Conservation (phyloP, 192 early-diverging fungal species). For the Rhizophagus sp. region DNA sequence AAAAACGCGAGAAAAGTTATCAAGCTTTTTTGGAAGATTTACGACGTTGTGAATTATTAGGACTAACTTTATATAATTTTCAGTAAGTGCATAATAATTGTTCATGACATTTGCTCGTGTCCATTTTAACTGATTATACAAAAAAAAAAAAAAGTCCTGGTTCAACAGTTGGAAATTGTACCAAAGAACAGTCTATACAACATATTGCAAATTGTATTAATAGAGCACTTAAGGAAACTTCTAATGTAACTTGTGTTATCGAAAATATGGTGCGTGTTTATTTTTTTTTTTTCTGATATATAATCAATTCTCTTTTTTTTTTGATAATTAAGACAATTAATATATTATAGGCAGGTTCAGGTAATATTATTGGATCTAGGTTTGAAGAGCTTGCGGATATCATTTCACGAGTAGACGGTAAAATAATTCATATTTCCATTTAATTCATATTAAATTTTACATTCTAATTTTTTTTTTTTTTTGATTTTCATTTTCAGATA, state of each 20-base stretch:
- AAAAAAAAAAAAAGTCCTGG: conserved; percentile 31
- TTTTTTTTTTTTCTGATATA: not conserved
- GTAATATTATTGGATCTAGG: conserved; percentile 45
- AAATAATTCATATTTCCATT: not conserved
- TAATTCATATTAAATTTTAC: too few species aligned
- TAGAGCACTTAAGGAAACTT: conserved; percentile 40
- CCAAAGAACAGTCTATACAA: conserved; percentile 37
- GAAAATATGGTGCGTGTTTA: conserved; percentile 50
- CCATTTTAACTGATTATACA: not conserved
- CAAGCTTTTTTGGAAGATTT: conserved; percentile 54
- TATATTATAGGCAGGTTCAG: conserved; percentile 41
- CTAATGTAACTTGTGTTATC: conserved; percentile 44
- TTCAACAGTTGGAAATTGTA: conserved; percentile 40
- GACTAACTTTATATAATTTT: conserved; percentile 55
- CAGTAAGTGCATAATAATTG: conserved; percentile 36
- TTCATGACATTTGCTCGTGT: not conserved
- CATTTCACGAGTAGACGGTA: conserved; percentile 40
- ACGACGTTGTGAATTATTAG: conserved; percentile 49
- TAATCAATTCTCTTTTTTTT: not conserved
- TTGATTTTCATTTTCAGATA: conserved; percentile 34
- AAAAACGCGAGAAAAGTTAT: conserved; percentile 45
- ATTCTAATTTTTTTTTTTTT: not conserved
- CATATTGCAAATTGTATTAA: conserved; percentile 52
- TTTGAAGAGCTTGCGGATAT: conserved; percentile 53
- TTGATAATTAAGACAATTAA: not conserved